Evolutionary conservation across 805 yeast species (phyloP), one percentile per base, ranked within the genome.

Genomic region (Alloascoidea africana): DNA sequence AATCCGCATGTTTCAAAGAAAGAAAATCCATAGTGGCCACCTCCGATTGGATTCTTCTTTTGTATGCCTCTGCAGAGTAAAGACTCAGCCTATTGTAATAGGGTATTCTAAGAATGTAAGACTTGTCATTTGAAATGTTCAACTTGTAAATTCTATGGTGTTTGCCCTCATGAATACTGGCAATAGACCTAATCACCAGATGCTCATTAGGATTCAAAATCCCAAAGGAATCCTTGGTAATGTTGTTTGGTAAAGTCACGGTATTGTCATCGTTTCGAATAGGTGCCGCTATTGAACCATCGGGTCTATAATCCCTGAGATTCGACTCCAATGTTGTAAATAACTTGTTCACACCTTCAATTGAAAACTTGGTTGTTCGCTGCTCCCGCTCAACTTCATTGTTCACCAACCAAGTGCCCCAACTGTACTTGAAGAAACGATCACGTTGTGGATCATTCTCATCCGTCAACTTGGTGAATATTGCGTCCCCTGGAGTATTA

Each of bases 361-460:
- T 66, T 2, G 91, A 78, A 56, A 89, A 89, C 44, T 66, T 68
- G 15, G 96, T 89, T 40, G 69, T 70, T 58, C 98, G 74, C 46
- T 73, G 73, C 13, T 66, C 73, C 50, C 83, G 80, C 54, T 91
- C 87, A 19, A 56, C 58, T 39, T 65, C 68, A 53, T 91, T 95
- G 52, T 89, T 73, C 44, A 67, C 72, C 49, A 87, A 61, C 97
- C 97, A 89, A 4, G 94, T 70, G 36, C 98, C 98, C 94, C 97
- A 89, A 2, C 91, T 66, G 54, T 86, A 89, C 48, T 80, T 73
- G 64, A 84, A 89, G 51, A 91, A 83, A 33, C 73, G 65, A 39
- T 68, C n/a, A n/a, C n/a, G n/a, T n/a, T n/a, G n/a, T n/a, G n/a
- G n/a, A n/a, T n/a, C n/a, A n/a, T n/a, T n/a, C n/a, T n/a, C n/a